Base-by-base conservation (phyloP, 2,329 filamentous ascomycete genomes). In the Canariomyces notabilis region DNA sequence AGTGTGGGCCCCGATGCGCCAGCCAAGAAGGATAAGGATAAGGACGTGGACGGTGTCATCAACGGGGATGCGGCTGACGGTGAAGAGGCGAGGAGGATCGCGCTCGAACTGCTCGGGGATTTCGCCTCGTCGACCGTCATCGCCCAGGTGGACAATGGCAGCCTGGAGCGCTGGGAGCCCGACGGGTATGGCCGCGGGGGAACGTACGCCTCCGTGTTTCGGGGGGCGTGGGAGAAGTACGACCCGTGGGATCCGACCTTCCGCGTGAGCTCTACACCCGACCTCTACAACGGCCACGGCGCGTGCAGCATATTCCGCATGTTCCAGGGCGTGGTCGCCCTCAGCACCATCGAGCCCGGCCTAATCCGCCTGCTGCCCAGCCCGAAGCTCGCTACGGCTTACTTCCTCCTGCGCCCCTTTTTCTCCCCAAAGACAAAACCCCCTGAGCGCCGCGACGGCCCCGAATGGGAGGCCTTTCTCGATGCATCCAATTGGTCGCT, bases 61-160 rank as follows among this genome's bases (percentile, higher is more conserved):
- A 48, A 53, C 33, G 54, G 43, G 22, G 49, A 40, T 15, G 46
- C 37, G 18, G 40, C 36, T 15, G 46, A 36, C 49, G 67, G 67
- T 22, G 73, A 75, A 40, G 62, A 66, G 37, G 61, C 62, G 20
- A 57, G 57, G 48, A 54, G 62, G 23, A 72, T 73, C 26, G 60
- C 76, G 1, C 72, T 56, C 42, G 51, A 52, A 42, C 37, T 54
- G 41, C 51, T 59, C 14, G 55, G 50, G 16, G 54, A 59, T 48
- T 59, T 60, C 29, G 56, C 66, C 3, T 73, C 73, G 5, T 71
- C 72, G 0, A 71, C 72, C 21, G 66, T 78, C 45, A 77, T 84
- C 31, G 82, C 83, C 2, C 83, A 87, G 62, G 72, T 85, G 2
- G 83, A 87, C 59, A 83, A 84, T 42, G 83, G 84, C 35, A 84